Evolutionary conservation across 345 rosid species (phyloP), one percentile per base, ranked within the genome.

Genomic region (Microthlaspi erraticum): DNA sequence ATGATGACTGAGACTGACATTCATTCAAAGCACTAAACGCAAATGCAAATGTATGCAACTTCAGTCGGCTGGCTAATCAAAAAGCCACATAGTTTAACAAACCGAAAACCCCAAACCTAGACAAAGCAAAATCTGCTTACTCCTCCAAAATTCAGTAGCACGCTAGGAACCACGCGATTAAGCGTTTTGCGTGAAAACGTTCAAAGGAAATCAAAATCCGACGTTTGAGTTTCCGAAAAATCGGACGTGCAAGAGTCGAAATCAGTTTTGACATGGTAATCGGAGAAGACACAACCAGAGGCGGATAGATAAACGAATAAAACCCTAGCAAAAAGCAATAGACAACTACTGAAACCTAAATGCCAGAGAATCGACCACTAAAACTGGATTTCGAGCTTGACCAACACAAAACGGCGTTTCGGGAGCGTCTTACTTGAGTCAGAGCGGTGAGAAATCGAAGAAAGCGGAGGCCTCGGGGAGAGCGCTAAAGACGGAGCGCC

Each of bases 131-230:
- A 11, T 12, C 5, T 23, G 14, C 39, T 23, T 11, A 29, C 39
- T 23, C 16, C 60, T 23, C 60, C 36, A 5, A 12, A 12, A 55
- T 16, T 7, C 63, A 17, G 43, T 6, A 23, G 19, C 46, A 37
- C 9, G 20, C 26, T 26, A 29, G n/a, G 53, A 52, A 51, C 29
- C 68, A 51, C 9, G 50, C 37, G 48, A 65, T 6, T 23, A 50
- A n/a, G 38, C 11, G 51, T 26, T 3, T 37, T 9, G 49, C 8
- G 41, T 23, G 51, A 56, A 46, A n/a, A 13, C 10, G n/a, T 48
- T 39, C 12, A 10, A 37, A 26, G 45, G 7, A 69, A 69, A 57
- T 19, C 60, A 60, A 46, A 58, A 70, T 39, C 49, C 59, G 51
- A 70, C 41, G 58, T 44, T 33, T 45, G 11, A 37, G 7, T 7